Conservation (phyloP, 371 early-diverging fungal genomes). For the Polyrhizophydium stewartii region DNA sequence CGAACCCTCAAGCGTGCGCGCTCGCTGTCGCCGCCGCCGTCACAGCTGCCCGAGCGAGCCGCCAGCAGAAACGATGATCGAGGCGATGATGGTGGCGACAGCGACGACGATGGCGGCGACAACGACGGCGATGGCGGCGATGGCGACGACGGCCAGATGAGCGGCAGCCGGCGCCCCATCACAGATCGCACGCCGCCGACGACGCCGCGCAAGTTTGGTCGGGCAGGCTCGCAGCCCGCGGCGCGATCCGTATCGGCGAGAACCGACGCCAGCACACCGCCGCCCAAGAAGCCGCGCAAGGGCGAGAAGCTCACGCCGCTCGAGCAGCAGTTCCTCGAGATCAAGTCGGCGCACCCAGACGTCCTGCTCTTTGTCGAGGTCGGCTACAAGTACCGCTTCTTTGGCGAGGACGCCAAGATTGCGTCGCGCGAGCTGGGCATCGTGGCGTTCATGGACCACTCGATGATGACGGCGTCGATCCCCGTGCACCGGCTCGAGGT, state of each 20-base stretch:
- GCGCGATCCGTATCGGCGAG: not conserved
- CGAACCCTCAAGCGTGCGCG: not conserved
- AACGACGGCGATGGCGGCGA: not conserved
- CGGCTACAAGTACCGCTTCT: conserved; percentile 85
- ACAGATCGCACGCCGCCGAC: no score
- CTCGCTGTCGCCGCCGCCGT: no score
- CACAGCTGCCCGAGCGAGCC: no score
- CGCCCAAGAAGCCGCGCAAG: not conserved
- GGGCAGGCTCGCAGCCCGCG: not conserved
- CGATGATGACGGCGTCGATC: conserved; percentile 76
- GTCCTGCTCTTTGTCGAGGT: conserved; percentile 78
- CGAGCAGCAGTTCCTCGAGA: conserved; percentile 71
- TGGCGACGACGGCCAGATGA: not conserved
- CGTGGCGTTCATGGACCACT: conserved; percentile 69
- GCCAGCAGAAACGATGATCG: no score
- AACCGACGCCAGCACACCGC: not conserved
- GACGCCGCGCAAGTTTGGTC: not conserved
- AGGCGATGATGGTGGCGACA: no score
- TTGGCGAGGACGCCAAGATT: conserved; percentile 55
- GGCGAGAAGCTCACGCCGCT: conserved; percentile 53
- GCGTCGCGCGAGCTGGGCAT: conserved; percentile 52
- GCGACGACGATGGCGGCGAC: not conserved
- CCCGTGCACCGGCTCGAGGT: conserved; percentile 52
- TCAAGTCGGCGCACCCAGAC: conserved; percentile 65
- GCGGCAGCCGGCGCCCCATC: not conserved